A percentile compares a stretch with the other conserved stretches of the same genome.
Evolutionary conservation across 805 yeast species (phyloP).

Genomic region (Candida mattraensis): DNA sequence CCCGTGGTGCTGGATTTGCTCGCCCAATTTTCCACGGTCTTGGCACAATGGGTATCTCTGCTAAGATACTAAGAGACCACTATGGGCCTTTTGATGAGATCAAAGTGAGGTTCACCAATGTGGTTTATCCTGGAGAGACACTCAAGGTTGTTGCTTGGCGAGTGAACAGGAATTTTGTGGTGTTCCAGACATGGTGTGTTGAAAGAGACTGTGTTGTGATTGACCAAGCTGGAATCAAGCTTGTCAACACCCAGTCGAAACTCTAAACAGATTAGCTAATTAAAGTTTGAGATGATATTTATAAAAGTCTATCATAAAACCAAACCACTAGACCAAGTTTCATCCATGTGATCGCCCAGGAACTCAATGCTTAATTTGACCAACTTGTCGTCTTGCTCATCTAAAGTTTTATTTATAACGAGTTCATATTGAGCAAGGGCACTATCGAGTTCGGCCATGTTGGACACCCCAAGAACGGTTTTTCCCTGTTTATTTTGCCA

Average conservation of each 20-base stretch:
- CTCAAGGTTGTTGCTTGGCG: conserved; percentile 84
- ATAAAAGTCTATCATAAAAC: conserved; percentile 4
- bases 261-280: conserved; percentile 18
- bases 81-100: conserved; percentile 81
- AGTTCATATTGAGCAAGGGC: conserved; percentile 61
- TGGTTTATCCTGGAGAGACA: conserved; percentile 94
- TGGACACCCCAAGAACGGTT: conserved; percentile 79
- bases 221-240: conserved; percentile 81
- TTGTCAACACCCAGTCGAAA: conserved; percentile 31
- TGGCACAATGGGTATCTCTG: conserved; percentile 80
- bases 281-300: conserved; percentile 7
- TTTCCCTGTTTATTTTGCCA: conserved; percentile 56
- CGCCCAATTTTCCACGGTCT: conserved; percentile 92
- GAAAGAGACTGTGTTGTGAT: conserved; percentile 79
- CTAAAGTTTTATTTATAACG: conserved; percentile 38
- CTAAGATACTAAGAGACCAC: conserved; percentile 72
- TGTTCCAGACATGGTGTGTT: conserved; percentile 79
- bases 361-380: conserved; percentile 42
- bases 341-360: conserved; percentile 58
- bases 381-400: conserved; percentile 42
- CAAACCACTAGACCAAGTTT: conserved; percentile 56
- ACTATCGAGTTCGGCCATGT: conserved; percentile 55
- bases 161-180: conserved; percentile 58
- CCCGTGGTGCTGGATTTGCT: conserved; percentile 81
- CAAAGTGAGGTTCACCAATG: conserved; percentile 87